phyloP scores from a whole-genome alignment of 371 early-diverging fungal species.

The Syncephalastrum racemosum region DNA sequence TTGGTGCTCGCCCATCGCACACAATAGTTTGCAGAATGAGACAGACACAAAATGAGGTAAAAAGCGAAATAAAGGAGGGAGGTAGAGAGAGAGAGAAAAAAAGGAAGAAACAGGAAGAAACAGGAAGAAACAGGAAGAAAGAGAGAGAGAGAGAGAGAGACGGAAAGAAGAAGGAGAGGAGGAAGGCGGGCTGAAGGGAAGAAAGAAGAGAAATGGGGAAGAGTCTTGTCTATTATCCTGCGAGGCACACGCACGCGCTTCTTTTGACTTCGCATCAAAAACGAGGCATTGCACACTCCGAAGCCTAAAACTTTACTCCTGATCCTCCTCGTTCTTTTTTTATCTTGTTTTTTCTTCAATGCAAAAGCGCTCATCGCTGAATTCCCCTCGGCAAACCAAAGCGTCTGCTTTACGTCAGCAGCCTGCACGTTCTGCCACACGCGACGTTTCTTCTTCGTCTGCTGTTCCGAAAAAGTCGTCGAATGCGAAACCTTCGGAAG shows the following conservation, averaged over 20 bases:
- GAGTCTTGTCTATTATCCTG: slow-evolving; percentile 1
- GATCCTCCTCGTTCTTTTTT: not conserved
- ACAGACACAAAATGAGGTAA: too few species aligned
- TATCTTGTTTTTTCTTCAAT: slow-evolving; percentile 1
- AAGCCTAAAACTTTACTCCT: not conserved
- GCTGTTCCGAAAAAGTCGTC: slow-evolving; percentile 1
- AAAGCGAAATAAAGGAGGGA: too few species aligned
- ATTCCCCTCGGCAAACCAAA: slow-evolving; percentile 35
- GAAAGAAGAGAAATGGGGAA: not conserved
- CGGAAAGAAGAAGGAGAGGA: not conserved
- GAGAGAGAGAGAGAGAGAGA: slow-evolving; percentile 5
- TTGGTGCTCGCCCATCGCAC: not conserved
- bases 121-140: not conserved
- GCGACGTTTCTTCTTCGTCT: slow-evolving; percentile 7
- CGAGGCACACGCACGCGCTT: not conserved
- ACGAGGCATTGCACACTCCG: not conserved
- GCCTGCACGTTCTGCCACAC: slow-evolving; percentile 11
- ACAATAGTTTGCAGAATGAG: not conserved
- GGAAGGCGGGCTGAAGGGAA: slow-evolving; percentile 1
- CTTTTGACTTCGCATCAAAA: not conserved
- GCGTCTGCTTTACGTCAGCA: slow-evolving; percentile 33
- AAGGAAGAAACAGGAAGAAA: not conserved
- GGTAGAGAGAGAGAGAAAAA: not conserved
- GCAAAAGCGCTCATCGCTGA: slow-evolving; percentile 16
- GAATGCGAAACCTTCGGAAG: slow-evolving; percentile 27